Conservation (phyloP, 2,329 filamentous ascomycete genomes). For the Xylariaceae sp. region DNA sequence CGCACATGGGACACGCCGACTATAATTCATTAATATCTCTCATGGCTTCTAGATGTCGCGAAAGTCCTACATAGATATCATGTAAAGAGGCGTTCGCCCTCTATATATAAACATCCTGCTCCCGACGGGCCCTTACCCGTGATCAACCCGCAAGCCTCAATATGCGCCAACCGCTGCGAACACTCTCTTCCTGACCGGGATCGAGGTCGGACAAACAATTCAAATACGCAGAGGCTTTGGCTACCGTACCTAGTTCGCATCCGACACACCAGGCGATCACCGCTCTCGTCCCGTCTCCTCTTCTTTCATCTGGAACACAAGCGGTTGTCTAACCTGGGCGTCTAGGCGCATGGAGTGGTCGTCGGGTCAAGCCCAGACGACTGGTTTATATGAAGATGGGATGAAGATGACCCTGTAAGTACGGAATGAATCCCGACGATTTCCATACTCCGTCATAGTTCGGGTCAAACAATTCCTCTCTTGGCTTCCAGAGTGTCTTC, state of each 20-base stretch:
- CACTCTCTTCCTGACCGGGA: not conserved
- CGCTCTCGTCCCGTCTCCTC: not conserved
- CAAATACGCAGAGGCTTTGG: not conserved
- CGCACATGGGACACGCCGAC: no score
- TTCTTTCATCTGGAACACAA: not conserved
- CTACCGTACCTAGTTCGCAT: not conserved
- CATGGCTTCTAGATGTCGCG: not conserved
- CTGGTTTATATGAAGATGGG: not conserved
- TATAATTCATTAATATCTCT: not conserved
- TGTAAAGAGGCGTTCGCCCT: not conserved
- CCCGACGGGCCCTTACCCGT: conserved; percentile 17
- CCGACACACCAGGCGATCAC: not conserved
- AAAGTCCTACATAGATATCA: not conserved
- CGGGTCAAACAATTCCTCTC: not conserved
- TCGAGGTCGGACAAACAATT: not conserved
- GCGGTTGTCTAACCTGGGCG: not conserved
- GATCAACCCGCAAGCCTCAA: conserved; percentile 6
- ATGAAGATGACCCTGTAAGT: not conserved
- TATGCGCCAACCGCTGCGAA: conserved; percentile 10
- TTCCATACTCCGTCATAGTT: conserved; percentile 10
- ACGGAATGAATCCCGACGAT: not conserved
- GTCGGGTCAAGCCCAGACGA: conserved; percentile 1
- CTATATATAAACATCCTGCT: not conserved
- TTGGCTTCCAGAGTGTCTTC: conserved; percentile 1
- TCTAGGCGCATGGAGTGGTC: not conserved